Percentiles rank a stretch among this genome's conserved stretches.
Conservation (phyloP, 805 yeast species). For the Candida anglica region DNA sequence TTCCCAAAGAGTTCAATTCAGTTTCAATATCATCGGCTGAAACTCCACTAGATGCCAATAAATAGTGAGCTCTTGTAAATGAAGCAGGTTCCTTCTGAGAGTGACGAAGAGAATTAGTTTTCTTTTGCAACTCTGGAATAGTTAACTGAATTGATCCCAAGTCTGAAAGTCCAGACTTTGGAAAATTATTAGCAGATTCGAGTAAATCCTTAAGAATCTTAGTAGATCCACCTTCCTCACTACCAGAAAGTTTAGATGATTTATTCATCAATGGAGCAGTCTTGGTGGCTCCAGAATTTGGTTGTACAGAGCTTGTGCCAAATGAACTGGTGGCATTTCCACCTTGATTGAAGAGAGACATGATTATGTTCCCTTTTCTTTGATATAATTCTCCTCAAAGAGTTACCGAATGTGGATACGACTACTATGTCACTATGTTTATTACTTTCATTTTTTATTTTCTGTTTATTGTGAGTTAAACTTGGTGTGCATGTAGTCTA, state of each 20-base stretch:
- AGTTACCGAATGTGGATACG: too few species aligned
- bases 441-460: too few species aligned
- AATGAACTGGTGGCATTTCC: too few species aligned
- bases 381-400: too few species aligned
- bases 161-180: constrained; percentile 53
- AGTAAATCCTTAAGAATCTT: constrained; percentile 61
- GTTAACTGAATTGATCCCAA: constrained; percentile 80
- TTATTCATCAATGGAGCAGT: background rate
- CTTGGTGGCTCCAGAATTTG: background rate
- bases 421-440: too few species aligned
- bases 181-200: constrained; percentile 74
- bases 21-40: constrained; percentile 78
- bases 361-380: too few species aligned
- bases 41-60: constrained; percentile 85
- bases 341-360: too few species aligned
- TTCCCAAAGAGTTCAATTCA: constrained; percentile 37
- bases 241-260: background rate
- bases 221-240: constrained; percentile 7
- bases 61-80: constrained; percentile 76
- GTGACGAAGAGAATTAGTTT: constrained; percentile 56
- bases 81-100: constrained; percentile 31
- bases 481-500: too few species aligned
- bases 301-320: background rate
- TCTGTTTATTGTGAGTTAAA: too few species aligned
- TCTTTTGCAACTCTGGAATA: constrained; percentile 69